These are phyloP conservation scores for Hypoxylon sp. DNA, from an alignment of 2,329 filamentous ascomycete genomes.

Conservation along the genomic window DNA sequence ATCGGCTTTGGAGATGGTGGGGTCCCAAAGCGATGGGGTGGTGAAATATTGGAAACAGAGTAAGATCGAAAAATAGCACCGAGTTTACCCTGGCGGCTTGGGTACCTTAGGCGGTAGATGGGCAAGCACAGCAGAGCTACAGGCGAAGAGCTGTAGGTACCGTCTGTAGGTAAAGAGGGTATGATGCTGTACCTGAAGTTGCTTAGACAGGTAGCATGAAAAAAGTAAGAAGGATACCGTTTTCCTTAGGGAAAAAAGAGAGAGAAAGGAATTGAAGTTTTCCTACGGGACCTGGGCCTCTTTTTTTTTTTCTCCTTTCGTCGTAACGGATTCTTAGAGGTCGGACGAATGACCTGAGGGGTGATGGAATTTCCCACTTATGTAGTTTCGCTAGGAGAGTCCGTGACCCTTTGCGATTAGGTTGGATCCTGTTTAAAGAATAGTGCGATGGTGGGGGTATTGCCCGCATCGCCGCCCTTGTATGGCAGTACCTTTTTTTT, in stretches of 20 bases:
- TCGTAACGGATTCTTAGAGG: constrained; percentile 14
- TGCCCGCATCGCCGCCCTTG: constrained; percentile 8
- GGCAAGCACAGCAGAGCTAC: too few species aligned
- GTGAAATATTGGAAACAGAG: constrained; percentile 12
- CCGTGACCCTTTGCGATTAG: constrained; percentile 28
- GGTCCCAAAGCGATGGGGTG: constrained; percentile 17
- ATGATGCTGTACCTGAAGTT: too few species aligned
- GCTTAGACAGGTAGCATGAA: too few species aligned
- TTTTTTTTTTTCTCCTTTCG: constrained; percentile 4
- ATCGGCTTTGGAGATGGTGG: constrained; percentile 31
- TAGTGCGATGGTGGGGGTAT: constrained; percentile 33
- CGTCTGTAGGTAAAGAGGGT: too few species aligned
- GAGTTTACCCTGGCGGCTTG: not conserved
- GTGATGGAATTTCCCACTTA: constrained; percentile 25
- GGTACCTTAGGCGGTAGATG: too few species aligned
- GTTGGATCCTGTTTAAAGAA: constrained; percentile 24
- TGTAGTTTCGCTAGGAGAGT: constrained; percentile 25
- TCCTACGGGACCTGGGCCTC: constrained; percentile 3
- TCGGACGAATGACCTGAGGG: constrained; percentile 15
- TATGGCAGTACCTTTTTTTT: not conserved
- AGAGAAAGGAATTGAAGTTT: not conserved
- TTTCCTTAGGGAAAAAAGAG: too few species aligned
- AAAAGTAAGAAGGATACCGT: too few species aligned
- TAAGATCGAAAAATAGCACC: constrained; percentile 4
- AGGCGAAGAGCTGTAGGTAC: too few species aligned